Base-by-base conservation (phyloP, 305 asterid species). In the Rubia occidens region DNA sequence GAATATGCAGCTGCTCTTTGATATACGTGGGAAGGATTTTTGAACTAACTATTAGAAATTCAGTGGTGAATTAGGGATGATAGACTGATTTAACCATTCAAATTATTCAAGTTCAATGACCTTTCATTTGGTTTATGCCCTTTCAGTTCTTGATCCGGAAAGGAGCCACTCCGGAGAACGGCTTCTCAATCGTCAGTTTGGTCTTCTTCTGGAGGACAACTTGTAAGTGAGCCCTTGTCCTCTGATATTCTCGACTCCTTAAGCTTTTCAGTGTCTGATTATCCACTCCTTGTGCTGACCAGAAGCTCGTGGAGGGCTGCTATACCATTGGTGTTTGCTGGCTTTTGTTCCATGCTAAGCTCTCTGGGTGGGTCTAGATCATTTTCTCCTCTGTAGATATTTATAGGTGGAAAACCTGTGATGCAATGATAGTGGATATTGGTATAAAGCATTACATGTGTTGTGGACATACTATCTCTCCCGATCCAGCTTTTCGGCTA, bases 391-490 rank as follows among this genome's bases (percentile, higher is more conserved):
- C 40, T 70, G 51, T 55, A 78, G 78, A 84, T 82, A 82, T 72
- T 63, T 66, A 83, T 81, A 75, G 77, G 72, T 54, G 75, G 80
- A 74, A 79, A 74, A 63, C 79, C 64, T 73, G 78, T 51, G 21
- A 51, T 68, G 75, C 75, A 29, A 71, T 69, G 80, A 58, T 72
- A 73, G 62, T 73, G 62, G 77, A 73, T 37, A 68, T 26, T 68
- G 64, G 39, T 54, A 37, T 39, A 35, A 67, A 39, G 80, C 80
- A 39, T 45, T n/a, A 55, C 32, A 24, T 11, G 64, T 71, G 67
- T 35, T 77, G 68, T 74, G 24, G 53, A 60, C 51, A 74, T 71
- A 67, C 21, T n/a, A 39, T 66, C 67, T 60, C 71, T 66, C 39
- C 64, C 67, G 67, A 40, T 56, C 75, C 79, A 72, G 73, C 70